Evolutionary conservation across 352 stramenopile genomes (phyloP).

Genomic region (Blastocystis sp.): DNA sequence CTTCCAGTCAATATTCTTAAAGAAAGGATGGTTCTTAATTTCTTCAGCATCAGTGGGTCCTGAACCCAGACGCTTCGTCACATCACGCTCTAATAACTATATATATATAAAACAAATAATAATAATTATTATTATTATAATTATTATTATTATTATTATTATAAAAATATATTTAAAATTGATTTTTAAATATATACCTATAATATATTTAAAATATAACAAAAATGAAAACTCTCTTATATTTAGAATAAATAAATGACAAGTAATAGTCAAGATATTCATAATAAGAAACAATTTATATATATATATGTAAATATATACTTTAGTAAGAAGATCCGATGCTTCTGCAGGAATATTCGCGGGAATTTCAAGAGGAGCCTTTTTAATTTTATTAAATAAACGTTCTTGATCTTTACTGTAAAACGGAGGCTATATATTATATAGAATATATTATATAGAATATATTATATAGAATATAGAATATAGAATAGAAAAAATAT

Average conservation of each 20-base stretch:
- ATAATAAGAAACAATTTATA: too few relatives aligned
- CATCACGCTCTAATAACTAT: conserved; percentile 75
- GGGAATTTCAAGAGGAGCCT: conserved; percentile 76
- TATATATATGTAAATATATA: conserved; percentile 46
- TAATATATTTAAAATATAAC: not conserved
- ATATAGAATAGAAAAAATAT: too few relatives aligned
- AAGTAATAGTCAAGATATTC: conserved; percentile 12
- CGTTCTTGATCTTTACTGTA: conserved; percentile 79
- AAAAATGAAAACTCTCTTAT: not conserved
- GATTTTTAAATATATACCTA: not conserved
- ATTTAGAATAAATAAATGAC: not conserved
- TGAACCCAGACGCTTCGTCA: conserved; percentile 68
- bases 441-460: too few relatives aligned
- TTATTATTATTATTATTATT: not conserved
- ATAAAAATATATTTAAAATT: not conserved
- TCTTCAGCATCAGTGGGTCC: conserved; percentile 62
- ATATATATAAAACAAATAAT: too few relatives aligned
- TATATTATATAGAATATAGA: too few relatives aligned
- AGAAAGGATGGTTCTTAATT: conserved; percentile 69
- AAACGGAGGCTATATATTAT: conserved; percentile 56
- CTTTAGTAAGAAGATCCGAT: conserved; percentile 61
- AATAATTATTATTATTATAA: conserved; percentile 35
- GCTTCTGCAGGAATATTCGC: conserved; percentile 64
- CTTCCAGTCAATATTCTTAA: conserved; percentile 66
- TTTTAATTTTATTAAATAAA: conserved; percentile 88